Evolutionary conservation across 768 basidiomycete genomes (phyloP), one percentile per base, ranked within the genome.

Genomic region (Chalciporus sphaerocephalus): DNA sequence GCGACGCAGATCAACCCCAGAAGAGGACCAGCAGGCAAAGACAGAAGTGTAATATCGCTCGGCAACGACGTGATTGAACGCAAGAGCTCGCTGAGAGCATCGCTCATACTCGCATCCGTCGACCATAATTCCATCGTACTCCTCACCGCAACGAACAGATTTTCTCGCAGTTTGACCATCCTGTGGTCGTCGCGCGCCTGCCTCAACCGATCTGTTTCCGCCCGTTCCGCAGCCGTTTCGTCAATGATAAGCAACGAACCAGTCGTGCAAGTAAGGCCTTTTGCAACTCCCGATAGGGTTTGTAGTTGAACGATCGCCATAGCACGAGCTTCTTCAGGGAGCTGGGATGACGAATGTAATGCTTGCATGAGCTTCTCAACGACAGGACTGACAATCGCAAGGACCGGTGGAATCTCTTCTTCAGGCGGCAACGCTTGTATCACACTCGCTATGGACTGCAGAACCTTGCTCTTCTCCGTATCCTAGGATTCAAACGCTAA

Each of bases 401-500:
- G 60, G 0, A 94, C 74, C 0, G 92, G 87, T 0, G 80, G 74
- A 21, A 95, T 83, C 45, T 80, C 87, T 34, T 92, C 85, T 33
- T 71, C 70, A 0, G 90, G 83, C 0, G 89, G 85, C 39, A 97
- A 66, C 0, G 93, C 94, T 57, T 96, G 90, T 24, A 96, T 87
- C 3, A 97, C 91, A 51, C 92, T 95, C 2, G 91, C 83, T 41
- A 97, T 94, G 0, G 87, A 90, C 60, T 96, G 88, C 36, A 96
- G 70, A 1, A 96, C 89, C 66, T 94, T 96, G 54, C 81, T 79
- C 67, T 87, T 88, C 65, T 95, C 92, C 17, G 83, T 80, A 54
- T 90, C 87, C 84, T 88, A 54, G 3, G 3, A 28, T 21, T 16
- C 22, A 1, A n/a, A 20, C 20, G 17, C 24, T 45, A 35, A 59